A percentile compares a stretch with the other conserved stretches of the same genome.
Evolutionary conservation across 1,284 basidiomycete species (phyloP).

Genomic region (Microbotryum violaceum): DNA sequence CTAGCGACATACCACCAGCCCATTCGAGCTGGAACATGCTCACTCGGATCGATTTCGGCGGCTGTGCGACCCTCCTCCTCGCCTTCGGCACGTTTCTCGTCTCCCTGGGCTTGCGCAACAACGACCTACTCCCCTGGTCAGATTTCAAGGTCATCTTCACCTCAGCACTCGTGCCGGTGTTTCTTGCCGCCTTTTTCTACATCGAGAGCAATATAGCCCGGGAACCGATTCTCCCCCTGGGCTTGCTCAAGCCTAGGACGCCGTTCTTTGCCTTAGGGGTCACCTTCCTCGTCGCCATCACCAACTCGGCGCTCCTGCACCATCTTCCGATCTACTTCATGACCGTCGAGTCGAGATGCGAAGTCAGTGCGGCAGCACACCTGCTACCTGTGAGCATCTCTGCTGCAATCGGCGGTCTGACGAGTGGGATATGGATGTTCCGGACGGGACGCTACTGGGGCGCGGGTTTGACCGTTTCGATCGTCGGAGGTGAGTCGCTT

Average conservation of each 20-base stretch:
- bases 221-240: conserved; percentile 48
- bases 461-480: too few species aligned
- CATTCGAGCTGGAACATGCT: conserved; percentile 9
- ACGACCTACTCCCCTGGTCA: conserved; percentile 45
- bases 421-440: conserved; percentile 52
- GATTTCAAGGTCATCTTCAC: conserved; percentile 54
- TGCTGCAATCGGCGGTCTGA: conserved; percentile 52
- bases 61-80: conserved; percentile 7
- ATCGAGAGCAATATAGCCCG: conserved; percentile 57
- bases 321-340: conserved; percentile 82
- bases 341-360: conserved; percentile 51
- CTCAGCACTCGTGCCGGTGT: conserved; percentile 47
- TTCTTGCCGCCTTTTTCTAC: conserved; percentile 53
- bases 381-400: conserved; percentile 59
- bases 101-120: conserved; percentile 7
- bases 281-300: too few species aligned
- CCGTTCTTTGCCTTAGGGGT: conserved; percentile 1
- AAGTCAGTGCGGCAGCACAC: conserved; percentile 54
- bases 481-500: conserved; percentile 31
- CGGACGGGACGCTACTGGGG: conserved; percentile 21
- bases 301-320: conserved; percentile 38
- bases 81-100: conserved; percentile 4
- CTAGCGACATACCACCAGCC: not conserved
- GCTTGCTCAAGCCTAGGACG: conserved; percentile 5
- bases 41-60: conserved; percentile 13